These are phyloP conservation scores for Xylaria arbuscula DNA, from an alignment of 2,329 filamentous ascomycete genomes.

Conservation along the genomic window DNA sequence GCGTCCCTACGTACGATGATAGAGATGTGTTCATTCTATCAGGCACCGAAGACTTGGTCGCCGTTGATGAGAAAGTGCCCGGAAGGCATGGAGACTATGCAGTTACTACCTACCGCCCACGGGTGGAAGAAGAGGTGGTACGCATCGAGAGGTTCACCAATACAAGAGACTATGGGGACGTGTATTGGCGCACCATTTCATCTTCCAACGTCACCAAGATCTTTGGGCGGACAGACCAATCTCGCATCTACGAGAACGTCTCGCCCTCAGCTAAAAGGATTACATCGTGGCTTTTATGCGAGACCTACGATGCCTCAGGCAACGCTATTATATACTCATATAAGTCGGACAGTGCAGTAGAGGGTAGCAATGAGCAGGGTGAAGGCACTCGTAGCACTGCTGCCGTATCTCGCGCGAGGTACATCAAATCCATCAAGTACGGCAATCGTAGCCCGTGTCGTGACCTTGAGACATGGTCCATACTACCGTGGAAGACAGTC, in stretches of 20 bases:
- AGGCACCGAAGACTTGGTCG: not conserved
- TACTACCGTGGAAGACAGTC: not conserved
- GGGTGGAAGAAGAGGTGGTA: not conserved
- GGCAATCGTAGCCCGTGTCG: not conserved
- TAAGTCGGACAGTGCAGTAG: not conserved
- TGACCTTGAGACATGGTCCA: not conserved
- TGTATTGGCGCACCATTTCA: not conserved
- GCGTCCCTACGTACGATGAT: too few species aligned
- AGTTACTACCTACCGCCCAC: not conserved
- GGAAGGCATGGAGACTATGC: not conserved
- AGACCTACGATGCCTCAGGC: not conserved
- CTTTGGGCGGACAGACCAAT: not conserved
- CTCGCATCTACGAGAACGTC: not conserved
- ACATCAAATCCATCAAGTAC: not conserved
- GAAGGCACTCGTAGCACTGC: not conserved
- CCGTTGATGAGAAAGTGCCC: not conserved
- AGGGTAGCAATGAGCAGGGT: not conserved
- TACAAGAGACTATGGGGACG: not conserved
- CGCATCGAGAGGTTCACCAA: not conserved
- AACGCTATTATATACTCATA: not conserved
- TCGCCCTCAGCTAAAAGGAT: not conserved
- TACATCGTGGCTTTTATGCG: not conserved
- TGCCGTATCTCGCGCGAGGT: not conserved
- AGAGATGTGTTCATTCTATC: not conserved
- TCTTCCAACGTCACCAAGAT: not conserved